A percentile compares a stretch with the other conserved stretches of the same genome.
Evolutionary conservation across 352 stramenopile genomes (phyloP).

Genomic region (Phytophthora tentaculata): DNA sequence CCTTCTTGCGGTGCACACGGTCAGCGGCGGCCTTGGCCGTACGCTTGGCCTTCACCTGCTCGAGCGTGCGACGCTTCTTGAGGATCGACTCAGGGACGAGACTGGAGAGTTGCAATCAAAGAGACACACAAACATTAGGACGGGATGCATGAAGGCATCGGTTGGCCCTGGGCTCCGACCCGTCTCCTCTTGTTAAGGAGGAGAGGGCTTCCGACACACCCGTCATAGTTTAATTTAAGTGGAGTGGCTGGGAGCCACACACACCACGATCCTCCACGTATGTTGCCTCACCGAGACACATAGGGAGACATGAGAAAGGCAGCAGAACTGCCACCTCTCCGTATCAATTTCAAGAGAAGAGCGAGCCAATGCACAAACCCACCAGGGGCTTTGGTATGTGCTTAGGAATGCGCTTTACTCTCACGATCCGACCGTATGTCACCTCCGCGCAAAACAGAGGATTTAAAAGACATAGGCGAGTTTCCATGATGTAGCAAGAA

Average conservation of each 20-base stretch:
- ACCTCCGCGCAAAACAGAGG: slow-evolving; percentile 4
- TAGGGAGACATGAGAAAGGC: slow-evolving; percentile 68
- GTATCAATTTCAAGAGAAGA: slow-evolving; percentile 91
- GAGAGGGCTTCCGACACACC: slow-evolving; percentile 58
- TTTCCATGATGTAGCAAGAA: slow-evolving; percentile 48
- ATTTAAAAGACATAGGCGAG: slow-evolving; percentile 47
- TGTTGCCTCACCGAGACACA: slow-evolving; percentile 69
- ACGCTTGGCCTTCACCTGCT: slow-evolving; percentile 90
- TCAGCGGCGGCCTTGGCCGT: slow-evolving; percentile 72
- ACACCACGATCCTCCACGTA: slow-evolving; percentile 84
- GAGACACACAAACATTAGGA: slow-evolving; percentile 62
- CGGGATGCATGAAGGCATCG: slow-evolving; percentile 61
- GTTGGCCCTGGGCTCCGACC: slow-evolving; percentile 13
- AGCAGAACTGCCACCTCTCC: slow-evolving; percentile 29
- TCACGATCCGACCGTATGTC: slow-evolving; percentile 79
- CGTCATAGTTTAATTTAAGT: slow-evolving; percentile 90
- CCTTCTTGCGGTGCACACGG: slow-evolving; percentile 88
- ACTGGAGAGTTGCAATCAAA: slow-evolving; percentile 42
- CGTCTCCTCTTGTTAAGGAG: background rate
- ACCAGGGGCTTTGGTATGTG: background rate
- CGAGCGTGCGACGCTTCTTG: slow-evolving; percentile 91
- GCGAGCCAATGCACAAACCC: slow-evolving; percentile 6
- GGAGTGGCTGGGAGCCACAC: slow-evolving; percentile 77
- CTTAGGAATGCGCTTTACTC: slow-evolving; percentile 68
- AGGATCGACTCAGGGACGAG: slow-evolving; percentile 91